Evolutionary conservation across 139 green algal genomes (phyloP), one percentile per base, ranked within the genome.

Genomic region (Auxenochlorella protothecoides): DNA sequence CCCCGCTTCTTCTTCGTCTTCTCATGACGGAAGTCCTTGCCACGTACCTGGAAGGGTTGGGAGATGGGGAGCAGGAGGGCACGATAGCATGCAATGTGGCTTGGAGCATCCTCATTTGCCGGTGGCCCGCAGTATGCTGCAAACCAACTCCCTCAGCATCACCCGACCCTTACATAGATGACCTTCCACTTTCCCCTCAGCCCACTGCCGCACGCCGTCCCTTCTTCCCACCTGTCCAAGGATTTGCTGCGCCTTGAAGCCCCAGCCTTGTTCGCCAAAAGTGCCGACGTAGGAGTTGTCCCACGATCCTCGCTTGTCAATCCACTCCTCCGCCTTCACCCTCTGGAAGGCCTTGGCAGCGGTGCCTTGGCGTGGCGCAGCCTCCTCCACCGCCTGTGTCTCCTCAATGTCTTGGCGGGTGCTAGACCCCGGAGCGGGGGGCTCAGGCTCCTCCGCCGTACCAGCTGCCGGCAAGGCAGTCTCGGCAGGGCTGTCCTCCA

Each of bases 1-100:
- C 94, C 94, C 4, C 94, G 85, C 86, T 98, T 98, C 85, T 98
- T 98, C 87, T 98, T 98, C 4, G 93, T 98, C 88, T 98, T 98
- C 76, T 98, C 94, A 70, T 98, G 94, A 7, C 94, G 83, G 80
- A 98, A 98, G 79, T 97, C 90, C 82, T 90, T 96, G 62, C 85
- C 85, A 4, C 85, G 75, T 44, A 89, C 84, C 77, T 87, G 74
- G 51, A 55, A 44, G 27, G 27, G 27, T 44, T 44, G 27, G 27
- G 27, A 1, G 27, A 44, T 44, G 27, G 27, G 27, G 27, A 44
- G 27, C 27, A 44, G 27, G 27, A 44, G 27, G 27, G 27, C 27
- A 44, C 1, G 27, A 44, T 0, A 44, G 27, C 27, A 44, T 44
- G 27, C 27, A 44, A 44, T 44, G 15, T 9, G 62, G 62, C 27